These are phyloP conservation scores for Boletus bicolor DNA, from an alignment of 768 basidiomycete genomes.

Conservation along the genomic window DNA sequence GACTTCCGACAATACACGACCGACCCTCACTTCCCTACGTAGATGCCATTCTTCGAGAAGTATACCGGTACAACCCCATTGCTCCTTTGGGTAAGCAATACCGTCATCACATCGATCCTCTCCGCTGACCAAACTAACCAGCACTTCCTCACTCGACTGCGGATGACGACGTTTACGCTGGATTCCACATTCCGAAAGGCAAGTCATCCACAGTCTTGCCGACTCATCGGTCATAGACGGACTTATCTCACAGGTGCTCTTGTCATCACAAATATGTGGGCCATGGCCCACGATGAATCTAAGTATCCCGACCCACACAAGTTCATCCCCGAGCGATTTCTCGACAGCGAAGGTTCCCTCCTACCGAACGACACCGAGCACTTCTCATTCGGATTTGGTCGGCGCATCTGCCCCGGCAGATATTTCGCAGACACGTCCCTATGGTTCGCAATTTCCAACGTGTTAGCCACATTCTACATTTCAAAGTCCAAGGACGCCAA, in stretches of 20 bases:
- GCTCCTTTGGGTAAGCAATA: constrained; percentile 6
- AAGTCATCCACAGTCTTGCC: background rate
- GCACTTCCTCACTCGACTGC: constrained; percentile 1
- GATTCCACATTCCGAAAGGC: constrained; percentile 11
- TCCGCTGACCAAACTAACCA: background rate
- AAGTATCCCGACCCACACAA: background rate
- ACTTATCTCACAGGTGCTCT: background rate
- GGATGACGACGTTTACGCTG: constrained; percentile 7
- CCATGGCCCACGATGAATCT: constrained; percentile 4
- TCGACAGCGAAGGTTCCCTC: background rate
- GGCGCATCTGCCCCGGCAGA: no score
- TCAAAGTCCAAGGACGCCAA: no score
- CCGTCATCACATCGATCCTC: background rate
- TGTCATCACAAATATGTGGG: constrained; percentile 5
- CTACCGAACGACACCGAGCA: no score
- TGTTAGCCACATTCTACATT: no score
- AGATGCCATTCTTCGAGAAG: constrained; percentile 8
- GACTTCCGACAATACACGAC: constrained; percentile 10
- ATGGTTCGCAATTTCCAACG: no score
- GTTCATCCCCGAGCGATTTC: constrained; percentile 9
- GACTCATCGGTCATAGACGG: background rate
- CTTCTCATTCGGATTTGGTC: no score
- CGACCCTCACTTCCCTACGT: constrained; percentile 2
- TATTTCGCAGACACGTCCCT: no score
- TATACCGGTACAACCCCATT: background rate